Base-by-base conservation (phyloP, 805 yeast species). In the Pichia rugopelliculosa region DNA sequence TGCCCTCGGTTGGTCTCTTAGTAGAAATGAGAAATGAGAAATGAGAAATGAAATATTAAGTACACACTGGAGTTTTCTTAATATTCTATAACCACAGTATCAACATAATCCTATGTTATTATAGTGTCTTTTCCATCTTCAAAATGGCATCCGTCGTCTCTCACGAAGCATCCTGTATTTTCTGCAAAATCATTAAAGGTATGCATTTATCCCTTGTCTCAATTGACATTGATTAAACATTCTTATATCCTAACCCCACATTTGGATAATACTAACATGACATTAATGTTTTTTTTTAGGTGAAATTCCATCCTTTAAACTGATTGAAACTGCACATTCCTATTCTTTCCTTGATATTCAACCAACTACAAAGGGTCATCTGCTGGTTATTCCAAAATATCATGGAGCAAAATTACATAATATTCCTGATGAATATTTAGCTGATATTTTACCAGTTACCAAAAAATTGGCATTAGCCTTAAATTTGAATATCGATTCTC, bases 381-480 rank as follows among this genome's bases (percentile, higher is more conserved):
- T 91, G 27, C 71, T 91, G 59, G 80, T 91, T 47, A 89, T 91
- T 58, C 98, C 99, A 53, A 91, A 91, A 67, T 77, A 78, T 66
- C 97, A 90, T 65, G 98, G 96, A 43, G 96, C 87, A 30, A 88
- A 86, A 67, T 73, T 91, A 53, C 98, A 91, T 72, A 82, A 88
- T 63, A 70, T 91, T 42, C 96, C 98, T 3, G 98, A 91, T 64
- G 97, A 91, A 55, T 80, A 86, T 61, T 71, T 93, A 55, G 76
- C 83, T 10, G 99, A 93, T 59, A 65, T 91, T 52, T 75, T 91
- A 49, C 98, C 98, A 21, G 79, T 87, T 26, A 88, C 90, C 44
- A 91, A 91, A 74, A 87, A 82, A 62, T 72, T 93, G 55, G 89
- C 93, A 50, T 75, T 78, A 54, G 84, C 85, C 6, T 70, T 87